phyloP scores from a whole-genome alignment of 345 rosid species.

The Populus alba region DNA sequence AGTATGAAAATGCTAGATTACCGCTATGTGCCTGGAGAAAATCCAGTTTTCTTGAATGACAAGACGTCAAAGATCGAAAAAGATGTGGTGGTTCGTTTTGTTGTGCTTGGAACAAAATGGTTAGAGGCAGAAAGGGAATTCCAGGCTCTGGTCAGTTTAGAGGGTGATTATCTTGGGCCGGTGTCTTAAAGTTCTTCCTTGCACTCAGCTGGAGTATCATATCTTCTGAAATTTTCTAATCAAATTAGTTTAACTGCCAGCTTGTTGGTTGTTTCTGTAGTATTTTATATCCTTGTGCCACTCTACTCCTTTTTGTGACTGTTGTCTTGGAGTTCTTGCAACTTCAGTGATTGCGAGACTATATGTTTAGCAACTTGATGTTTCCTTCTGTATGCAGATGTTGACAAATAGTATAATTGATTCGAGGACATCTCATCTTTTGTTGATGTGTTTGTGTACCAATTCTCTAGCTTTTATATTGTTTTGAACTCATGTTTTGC shows the following conservation, averaged over 20 bases:
- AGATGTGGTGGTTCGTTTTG: slow-evolving; percentile 47
- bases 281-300: neutral
- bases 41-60: slow-evolving; percentile 60
- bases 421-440: neutral
- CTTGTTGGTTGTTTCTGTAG: neutral
- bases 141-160: slow-evolving; percentile 77
- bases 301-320: neutral
- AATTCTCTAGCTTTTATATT: neutral
- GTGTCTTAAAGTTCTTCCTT: slow-evolving; percentile 18
- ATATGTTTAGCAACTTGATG: no score
- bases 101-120: slow-evolving; percentile 78
- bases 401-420: neutral
- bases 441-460: neutral
- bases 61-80: slow-evolving; percentile 60
- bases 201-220: neutral
- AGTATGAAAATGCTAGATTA: slow-evolving; percentile 60
- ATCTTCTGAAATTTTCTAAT: neutral
- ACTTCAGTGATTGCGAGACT: neutral
- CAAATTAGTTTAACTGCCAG: neutral
- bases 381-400: neutral
- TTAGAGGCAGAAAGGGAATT: slow-evolving; percentile 78
- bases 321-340: neutral
- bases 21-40: slow-evolving; percentile 60
- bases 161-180: slow-evolving; percentile 76
- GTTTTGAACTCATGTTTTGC: neutral